These are phyloP conservation scores for Penicillium maclennaniae DNA, from an alignment of 495 filamentous ascomycete genomes.

Conservation along the genomic window DNA sequence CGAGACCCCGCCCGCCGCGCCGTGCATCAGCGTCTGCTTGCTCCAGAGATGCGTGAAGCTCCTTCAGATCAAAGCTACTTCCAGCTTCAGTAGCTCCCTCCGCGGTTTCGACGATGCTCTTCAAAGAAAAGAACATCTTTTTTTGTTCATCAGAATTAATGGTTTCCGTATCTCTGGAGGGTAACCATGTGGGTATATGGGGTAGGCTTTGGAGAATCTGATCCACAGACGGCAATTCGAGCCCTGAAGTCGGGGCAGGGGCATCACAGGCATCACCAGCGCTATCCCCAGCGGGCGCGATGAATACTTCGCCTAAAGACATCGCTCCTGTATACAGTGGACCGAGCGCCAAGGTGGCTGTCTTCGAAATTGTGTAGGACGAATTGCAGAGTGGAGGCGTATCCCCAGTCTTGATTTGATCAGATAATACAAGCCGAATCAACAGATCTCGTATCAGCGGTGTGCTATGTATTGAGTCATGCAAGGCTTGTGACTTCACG, in stretches of 20 bases:
- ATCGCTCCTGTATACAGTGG: conserved; percentile 8
- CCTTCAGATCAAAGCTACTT: conserved; percentile 20
- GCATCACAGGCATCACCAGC: conserved; percentile 1
- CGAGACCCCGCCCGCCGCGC: conserved; percentile 16
- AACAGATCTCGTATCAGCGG: neutral
- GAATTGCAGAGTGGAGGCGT: conserved; percentile 1
- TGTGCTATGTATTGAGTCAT: conserved; percentile 1
- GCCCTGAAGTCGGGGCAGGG: conserved; percentile 1
- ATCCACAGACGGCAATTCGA: conserved; percentile 26
- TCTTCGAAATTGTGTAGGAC: neutral
- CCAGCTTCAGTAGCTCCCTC: conserved; percentile 11
- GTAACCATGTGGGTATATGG: conserved; percentile 15
- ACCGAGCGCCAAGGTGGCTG: conserved; percentile 1
- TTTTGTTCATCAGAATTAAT: conserved; percentile 21
- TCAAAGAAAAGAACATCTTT: conserved; percentile 28
- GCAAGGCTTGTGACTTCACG: conserved; percentile 1
- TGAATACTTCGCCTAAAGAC: conserved; percentile 18
- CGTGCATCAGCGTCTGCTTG: conserved; percentile 22
- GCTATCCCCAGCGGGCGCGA: conserved; percentile 4
- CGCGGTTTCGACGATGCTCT: conserved; percentile 21
- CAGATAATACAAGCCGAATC: neutral
- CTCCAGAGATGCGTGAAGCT: conserved; percentile 26
- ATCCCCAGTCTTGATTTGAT: conserved; percentile 1
- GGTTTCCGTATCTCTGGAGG: conserved; percentile 9
- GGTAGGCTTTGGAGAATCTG: conserved; percentile 25